Evolutionary conservation across 352 stramenopile genomes (phyloP).

Genomic region (Phytophthora nicotianae): DNA sequence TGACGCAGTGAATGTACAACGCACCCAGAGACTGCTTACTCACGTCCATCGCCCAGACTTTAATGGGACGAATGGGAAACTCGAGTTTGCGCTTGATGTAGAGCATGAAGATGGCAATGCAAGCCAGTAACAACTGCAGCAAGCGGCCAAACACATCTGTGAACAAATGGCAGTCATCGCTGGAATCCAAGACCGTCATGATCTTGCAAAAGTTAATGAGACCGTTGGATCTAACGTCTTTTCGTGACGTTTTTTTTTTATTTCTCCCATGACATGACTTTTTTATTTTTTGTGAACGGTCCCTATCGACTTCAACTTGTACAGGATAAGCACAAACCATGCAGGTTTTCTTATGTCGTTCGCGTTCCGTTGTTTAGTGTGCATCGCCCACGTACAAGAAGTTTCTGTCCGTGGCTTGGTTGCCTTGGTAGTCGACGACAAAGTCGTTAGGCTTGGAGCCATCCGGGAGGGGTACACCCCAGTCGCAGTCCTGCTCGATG

Average conservation of each 20-base stretch:
- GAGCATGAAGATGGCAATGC: conserved; percentile 62
- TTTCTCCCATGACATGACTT: no score
- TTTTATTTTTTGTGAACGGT: conserved; percentile 10
- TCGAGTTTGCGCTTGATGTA: conserved; percentile 85
- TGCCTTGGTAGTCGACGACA: conserved; percentile 38
- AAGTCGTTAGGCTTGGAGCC: conserved; percentile 69
- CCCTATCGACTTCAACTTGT: neutral
- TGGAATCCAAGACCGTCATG: conserved; percentile 15
- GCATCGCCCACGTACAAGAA: conserved; percentile 22
- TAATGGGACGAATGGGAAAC: conserved; percentile 65
- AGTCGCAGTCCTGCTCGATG: conserved; percentile 90
- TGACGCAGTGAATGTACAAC: conserved; percentile 65
- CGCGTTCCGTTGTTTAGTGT: neutral
- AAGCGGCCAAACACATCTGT: conserved; percentile 67
- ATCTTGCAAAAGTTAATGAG: neutral
- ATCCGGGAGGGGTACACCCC: conserved; percentile 84
- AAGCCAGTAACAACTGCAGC: conserved; percentile 60
- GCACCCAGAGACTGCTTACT: conserved; percentile 71
- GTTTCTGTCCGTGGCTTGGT: conserved; percentile 17
- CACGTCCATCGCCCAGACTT: conserved; percentile 74
- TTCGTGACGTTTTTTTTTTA: no score
- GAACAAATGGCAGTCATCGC: conserved; percentile 64
- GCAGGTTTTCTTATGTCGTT: neutral
- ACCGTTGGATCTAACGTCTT: conserved; percentile 14
- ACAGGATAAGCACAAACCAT: no score